Evolutionary conservation across 768 basidiomycete species (phyloP).

Genomic region (Lentinula guzmanii): DNA sequence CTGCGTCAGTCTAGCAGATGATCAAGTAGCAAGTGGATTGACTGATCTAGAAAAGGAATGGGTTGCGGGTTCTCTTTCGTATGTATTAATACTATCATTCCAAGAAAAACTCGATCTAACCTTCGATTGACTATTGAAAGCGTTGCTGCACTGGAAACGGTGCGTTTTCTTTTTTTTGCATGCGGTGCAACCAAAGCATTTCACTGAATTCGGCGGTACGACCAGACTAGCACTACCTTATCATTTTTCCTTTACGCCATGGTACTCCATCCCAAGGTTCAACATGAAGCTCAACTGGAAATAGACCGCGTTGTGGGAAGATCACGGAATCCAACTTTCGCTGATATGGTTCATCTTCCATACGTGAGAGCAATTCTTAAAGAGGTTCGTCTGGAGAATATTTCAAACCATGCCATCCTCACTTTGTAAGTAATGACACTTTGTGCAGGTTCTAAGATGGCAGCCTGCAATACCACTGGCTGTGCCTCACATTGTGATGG

Average conservation of each 20-base stretch:
- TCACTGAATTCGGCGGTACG: background rate
- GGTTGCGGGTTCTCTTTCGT: background rate
- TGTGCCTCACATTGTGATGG: background rate
- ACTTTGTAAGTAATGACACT: background rate
- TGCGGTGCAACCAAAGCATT: too few species aligned
- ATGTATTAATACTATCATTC: background rate
- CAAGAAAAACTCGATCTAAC: background rate
- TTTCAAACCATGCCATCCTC: background rate
- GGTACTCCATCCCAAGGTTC: constrained; percentile 1
- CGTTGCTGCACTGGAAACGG: background rate
- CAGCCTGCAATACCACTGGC: background rate
- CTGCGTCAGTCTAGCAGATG: background rate
- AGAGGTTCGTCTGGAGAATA: background rate
- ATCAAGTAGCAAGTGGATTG: background rate
- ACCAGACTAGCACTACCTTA: background rate
- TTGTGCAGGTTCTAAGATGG: background rate
- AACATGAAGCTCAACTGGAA: background rate
- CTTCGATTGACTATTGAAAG: background rate
- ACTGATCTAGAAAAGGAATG: background rate
- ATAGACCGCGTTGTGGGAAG: constrained; percentile 2
- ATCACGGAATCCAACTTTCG: background rate
- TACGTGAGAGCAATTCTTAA: constrained; percentile 1
- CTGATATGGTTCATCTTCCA: constrained; percentile 1
- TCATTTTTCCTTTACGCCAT: background rate
- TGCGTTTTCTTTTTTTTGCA: background rate